Evolutionary conservation across 306 rosid genomes (phyloP), one percentile per base, ranked within the genome.

Genomic region (Glycine tomentella): DNA sequence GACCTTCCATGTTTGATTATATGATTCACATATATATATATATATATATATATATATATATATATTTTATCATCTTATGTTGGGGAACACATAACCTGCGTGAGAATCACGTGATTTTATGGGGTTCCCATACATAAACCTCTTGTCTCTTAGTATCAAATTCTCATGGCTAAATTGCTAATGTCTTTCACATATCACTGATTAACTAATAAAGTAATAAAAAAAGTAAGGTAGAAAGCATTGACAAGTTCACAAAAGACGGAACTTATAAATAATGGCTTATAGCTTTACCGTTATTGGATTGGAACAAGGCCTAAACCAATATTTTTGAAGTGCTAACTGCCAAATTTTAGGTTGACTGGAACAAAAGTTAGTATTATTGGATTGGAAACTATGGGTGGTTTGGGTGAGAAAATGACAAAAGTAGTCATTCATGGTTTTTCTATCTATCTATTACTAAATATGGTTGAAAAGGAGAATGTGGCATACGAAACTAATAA

Each of bases 391-490:
- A 49, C 63, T 31, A 53, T 1, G 20, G 2, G 7, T 20, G 16
- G 40, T 36, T 45, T 34, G 69, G 38, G 40, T 9, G 77, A 67
- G 68, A 77, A n/a, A 72, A 72, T 9, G 77, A 81, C 77, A 57
- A n/a, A n/a, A n/a, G 42, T 20, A 45, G 31, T 5, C 64, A 72
- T 55, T 72, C 51, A 31, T 78, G 76, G 69, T 56, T 75, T 56
- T 79, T 49, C 55, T 45, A 11, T 69, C 71, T 69, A 55, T 15
- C 38, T 58, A 15, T 57, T 34, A 15, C 61, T 9, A 44, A 75
- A 69, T 69, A 72, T 69, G 4, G 10, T 15, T 25, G 69, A 74
- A 81, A 83, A 51, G 16, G 65, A 44, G 33, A 81, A 66, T 16
- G 65, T 55, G 53, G 62, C 57, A 48, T 2, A 16, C n/a, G 77